Conservation (phyloP, 2,329 filamentous ascomycete genomes). For the Clonostachys rhizophaga region DNA sequence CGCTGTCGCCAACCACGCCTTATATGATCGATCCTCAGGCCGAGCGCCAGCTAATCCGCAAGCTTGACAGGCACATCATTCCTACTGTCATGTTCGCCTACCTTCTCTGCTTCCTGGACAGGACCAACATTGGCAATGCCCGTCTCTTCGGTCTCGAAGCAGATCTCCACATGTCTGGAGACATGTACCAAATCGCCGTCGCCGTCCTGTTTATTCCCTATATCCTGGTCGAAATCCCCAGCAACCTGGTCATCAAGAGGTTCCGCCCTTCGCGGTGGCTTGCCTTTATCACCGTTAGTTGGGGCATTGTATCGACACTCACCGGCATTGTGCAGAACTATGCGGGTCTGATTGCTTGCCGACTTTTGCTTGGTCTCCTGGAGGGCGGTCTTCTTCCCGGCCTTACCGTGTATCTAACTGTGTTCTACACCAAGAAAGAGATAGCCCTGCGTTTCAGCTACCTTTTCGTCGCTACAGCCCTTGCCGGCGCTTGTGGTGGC, state of each 20-base stretch:
- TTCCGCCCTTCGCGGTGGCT: slow-evolving; percentile 71
- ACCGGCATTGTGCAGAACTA: slow-evolving; percentile 48
- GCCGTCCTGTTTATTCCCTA: slow-evolving; percentile 17
- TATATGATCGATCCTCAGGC: neutral
- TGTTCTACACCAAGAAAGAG: neutral
- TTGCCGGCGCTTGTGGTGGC: slow-evolving; percentile 14
- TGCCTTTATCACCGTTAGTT: slow-evolving; percentile 61
- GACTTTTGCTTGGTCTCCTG: slow-evolving; percentile 57
- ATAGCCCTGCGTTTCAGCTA: slow-evolving; percentile 12
- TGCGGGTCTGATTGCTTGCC: slow-evolving; percentile 38
- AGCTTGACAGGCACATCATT: slow-evolving; percentile 6
- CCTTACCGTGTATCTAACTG: slow-evolving; percentile 1
- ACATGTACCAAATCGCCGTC: slow-evolving; percentile 68
- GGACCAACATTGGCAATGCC: slow-evolving; percentile 22
- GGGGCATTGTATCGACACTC: slow-evolving; percentile 41
- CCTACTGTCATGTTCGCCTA: slow-evolving; percentile 8
- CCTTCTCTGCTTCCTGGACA: slow-evolving; percentile 5
- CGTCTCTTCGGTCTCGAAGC: too few relatives aligned
- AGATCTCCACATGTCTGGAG: slow-evolving; percentile 50
- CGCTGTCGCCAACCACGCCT: too few relatives aligned
- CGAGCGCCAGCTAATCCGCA: slow-evolving; percentile 5
- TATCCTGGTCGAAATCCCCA: slow-evolving; percentile 6
- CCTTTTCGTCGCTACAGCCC: slow-evolving; percentile 15
- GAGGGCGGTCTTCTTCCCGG: slow-evolving; percentile 19
- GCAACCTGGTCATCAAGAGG: slow-evolving; percentile 12